Evolutionary conservation across 202 grass and related monocot genomes (phyloP).

Genomic region (Alloteropsis angusta): DNA sequence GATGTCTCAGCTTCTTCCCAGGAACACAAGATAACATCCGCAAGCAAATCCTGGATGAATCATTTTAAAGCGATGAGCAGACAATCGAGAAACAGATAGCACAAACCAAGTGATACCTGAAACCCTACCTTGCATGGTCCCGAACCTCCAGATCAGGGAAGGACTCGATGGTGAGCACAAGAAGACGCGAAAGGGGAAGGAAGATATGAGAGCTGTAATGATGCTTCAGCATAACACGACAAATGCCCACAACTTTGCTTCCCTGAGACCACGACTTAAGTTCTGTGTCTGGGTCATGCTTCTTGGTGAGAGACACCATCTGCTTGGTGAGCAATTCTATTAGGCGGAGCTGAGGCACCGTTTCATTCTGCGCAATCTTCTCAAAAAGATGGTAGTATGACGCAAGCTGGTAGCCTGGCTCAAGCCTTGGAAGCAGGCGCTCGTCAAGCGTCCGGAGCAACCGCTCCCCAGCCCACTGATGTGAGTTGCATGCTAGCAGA

Average conservation of each 20-base stretch:
- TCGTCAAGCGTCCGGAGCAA: slow-evolving; percentile 72
- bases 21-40: slow-evolving; percentile 84
- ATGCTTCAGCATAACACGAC: slow-evolving; percentile 64
- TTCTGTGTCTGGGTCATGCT: slow-evolving; percentile 55
- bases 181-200: slow-evolving; percentile 51
- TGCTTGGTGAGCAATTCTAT: slow-evolving; percentile 75
- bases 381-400: slow-evolving; percentile 87
- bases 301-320: slow-evolving; percentile 64
- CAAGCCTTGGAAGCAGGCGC: slow-evolving; percentile 67
- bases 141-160: slow-evolving; percentile 92
- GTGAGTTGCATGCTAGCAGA: slow-evolving; percentile 55
- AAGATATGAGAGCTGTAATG: slow-evolving; percentile 76
- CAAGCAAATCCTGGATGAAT: slow-evolving; percentile 61
- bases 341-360: slow-evolving; percentile 55
- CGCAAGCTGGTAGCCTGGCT: slow-evolving; percentile 49
- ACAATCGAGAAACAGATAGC: slow-evolving; percentile 9
- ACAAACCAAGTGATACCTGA: not conserved
- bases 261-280: slow-evolving; percentile 83
- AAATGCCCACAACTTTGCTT: slow-evolving; percentile 77
- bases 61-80: slow-evolving; percentile 30
- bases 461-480: slow-evolving; percentile 40
- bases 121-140: slow-evolving; percentile 75
- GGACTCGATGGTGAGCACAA: slow-evolving; percentile 53
- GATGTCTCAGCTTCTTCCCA: slow-evolving; percentile 79
- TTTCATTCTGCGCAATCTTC: slow-evolving; percentile 69